Evolutionary conservation across 148 eudicot genomes (phyloP), one percentile per base, ranked within the genome.

Genomic region (Amaranthus palmeri): DNA sequence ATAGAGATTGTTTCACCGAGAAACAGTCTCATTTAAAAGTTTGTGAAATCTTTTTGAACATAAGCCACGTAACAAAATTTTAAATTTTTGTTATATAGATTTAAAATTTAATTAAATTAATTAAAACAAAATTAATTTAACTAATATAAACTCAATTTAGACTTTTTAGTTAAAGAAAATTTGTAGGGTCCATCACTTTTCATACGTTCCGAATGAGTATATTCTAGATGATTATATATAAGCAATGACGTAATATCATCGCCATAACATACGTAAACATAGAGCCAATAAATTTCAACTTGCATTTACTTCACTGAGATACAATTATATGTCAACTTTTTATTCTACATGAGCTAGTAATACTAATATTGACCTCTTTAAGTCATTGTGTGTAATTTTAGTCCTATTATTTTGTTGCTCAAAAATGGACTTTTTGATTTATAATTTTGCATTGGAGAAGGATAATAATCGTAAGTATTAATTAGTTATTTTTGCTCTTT

Each of bases 241-340:
- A 56, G 47, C 54, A 42, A 46, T 65, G 54, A 65, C 69, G 69
- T 65, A 8, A 8, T 48, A 47, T 42, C 54, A 47, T 65, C 41
- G 42, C 54, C 10, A 47, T 48, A n/a, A 15, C 69, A 47, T 48
- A 65, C 69, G 54, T 14, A 65, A 4, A 48, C 68, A 45, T 25
- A 7, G 3, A 48, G 49, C 68, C 68, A 65, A 65, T 65, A 51
- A 63, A 61, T 4, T 61, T 11, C 12, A 58, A 36, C 13, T 9
- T 36, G 13, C 1, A 10, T 62, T 65, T 48, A 9, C 18, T 41
- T 67, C n/a, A n/a, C n/a, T n/a, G n/a, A n/a, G n/a, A n/a, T n/a
- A n/a, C n/a, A n/a, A n/a, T n/a, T n/a, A n/a, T n/a, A n/a, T n/a
- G n/a, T n/a, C n/a, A n/a, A n/a, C n/a, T 25, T 49, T 52, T 52